These are phyloP conservation scores for Corymbia maculata DNA, from an alignment of 345 rosid species.

Conservation along the genomic window DNA sequence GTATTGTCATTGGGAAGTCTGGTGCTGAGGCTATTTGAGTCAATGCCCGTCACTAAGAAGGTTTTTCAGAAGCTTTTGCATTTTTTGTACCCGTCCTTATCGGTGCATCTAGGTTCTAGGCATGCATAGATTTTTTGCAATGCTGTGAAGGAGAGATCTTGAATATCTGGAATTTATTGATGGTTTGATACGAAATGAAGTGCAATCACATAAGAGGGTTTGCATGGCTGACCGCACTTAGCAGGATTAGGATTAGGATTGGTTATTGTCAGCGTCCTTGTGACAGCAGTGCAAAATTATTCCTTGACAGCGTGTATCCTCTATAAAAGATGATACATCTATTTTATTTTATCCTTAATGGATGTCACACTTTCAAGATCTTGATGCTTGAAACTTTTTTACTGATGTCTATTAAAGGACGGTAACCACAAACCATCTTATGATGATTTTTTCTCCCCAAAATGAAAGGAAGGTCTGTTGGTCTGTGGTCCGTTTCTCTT, in stretches of 20 bases:
- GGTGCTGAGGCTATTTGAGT: background rate
- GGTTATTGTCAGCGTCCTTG: background rate
- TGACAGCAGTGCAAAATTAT: background rate
- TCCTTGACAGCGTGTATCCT: background rate
- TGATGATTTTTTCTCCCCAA: background rate
- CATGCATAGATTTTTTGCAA: background rate
- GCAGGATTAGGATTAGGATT: background rate
- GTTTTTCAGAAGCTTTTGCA: background rate
- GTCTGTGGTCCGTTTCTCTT: background rate
- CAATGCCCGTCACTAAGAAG: conserved; percentile 20
- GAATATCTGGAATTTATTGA: background rate
- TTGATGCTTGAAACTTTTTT: background rate
- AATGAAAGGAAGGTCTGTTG: background rate
- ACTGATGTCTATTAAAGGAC: background rate
- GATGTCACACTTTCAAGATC: background rate
- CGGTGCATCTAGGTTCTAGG: background rate
- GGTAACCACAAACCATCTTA: background rate
- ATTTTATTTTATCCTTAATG: background rate
- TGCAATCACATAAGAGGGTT: background rate
- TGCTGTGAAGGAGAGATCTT: background rate
- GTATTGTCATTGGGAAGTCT: background rate
- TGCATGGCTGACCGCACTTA: background rate
- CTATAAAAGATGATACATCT: background rate
- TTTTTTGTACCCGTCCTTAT: background rate
- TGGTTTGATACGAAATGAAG: background rate